Conservation (phyloP, 106 monocot genomes). For the Agapanthus africanus region DNA sequence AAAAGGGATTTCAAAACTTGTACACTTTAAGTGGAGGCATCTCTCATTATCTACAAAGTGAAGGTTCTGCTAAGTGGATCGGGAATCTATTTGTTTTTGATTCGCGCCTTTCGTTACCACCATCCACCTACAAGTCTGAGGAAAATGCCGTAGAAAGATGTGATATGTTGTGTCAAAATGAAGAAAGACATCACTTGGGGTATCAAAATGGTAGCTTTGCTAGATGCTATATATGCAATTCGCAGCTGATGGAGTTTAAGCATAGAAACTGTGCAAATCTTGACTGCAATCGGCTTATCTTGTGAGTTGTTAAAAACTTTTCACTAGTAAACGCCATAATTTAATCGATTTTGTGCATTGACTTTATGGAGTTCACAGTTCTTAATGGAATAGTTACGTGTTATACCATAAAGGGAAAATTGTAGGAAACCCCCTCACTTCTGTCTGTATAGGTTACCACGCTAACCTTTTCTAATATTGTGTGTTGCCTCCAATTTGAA, state of each 20-base stretch:
- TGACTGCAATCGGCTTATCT: constrained; percentile 85
- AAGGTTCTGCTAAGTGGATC: constrained; percentile 70
- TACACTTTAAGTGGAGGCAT: constrained; percentile 84
- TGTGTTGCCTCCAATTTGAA: no score
- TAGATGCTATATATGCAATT: constrained; percentile 68
- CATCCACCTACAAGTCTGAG: constrained; percentile 50
- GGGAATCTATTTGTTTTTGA: constrained; percentile 96
- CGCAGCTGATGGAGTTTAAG: constrained; percentile 44
- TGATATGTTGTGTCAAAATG: constrained; percentile 11
- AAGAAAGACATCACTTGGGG: constrained; percentile 8
- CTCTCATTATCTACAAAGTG: constrained; percentile 71
- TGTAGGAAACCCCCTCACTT: no score
- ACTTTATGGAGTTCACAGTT: not conserved
- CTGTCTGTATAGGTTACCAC: no score
- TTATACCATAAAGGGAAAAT: no score
- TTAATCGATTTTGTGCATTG: not conserved
- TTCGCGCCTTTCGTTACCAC: constrained; percentile 73
- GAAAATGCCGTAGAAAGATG: constrained; percentile 3
- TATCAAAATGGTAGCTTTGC: constrained; percentile 39
- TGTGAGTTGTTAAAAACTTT: constrained; percentile 39
- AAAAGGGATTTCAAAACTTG: constrained; percentile 77
- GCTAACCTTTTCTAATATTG: no score
- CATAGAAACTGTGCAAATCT: constrained; percentile 94
- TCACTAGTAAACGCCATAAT: not conserved
- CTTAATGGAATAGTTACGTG: not conserved